A percentile compares a stretch with the other conserved stretches of the same genome.
phyloP scores from a whole-genome alignment of 768 basidiomycete genomes.

The Suillus brevipes region DNA sequence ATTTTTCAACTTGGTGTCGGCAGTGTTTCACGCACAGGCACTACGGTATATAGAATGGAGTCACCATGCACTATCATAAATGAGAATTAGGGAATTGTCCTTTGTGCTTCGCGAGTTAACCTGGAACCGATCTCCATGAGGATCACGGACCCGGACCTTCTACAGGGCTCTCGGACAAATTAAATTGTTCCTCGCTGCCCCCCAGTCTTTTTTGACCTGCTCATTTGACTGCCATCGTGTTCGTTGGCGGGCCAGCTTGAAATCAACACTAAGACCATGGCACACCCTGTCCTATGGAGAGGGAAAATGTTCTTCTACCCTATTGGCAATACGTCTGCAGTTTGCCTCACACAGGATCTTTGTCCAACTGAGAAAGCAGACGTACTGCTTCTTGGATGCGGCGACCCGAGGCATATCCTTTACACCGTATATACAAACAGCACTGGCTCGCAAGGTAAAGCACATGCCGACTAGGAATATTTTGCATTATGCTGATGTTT shows the following conservation, averaged over 20 bases:
- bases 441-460: neutral
- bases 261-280: slow-evolving; percentile 31
- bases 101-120: neutral
- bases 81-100: neutral
- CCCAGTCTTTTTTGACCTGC: neutral
- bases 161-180: neutral
- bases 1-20: too few relatives aligned
- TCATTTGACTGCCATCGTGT: neutral
- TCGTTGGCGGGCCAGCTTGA: neutral
- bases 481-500: neutral
- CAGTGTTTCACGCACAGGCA: too few relatives aligned
- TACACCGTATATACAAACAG: slow-evolving; percentile 41
- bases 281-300: slow-evolving; percentile 45
- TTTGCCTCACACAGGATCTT: slow-evolving; percentile 48
- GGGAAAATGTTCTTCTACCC: slow-evolving; percentile 54
- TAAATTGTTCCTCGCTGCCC: neutral
- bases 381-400: slow-evolving; percentile 57
- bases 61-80: neutral
- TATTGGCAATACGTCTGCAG: slow-evolving; percentile 58
- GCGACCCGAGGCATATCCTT: slow-evolving; percentile 55
- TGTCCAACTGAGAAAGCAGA: slow-evolving; percentile 47
- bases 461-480: neutral
- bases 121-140: neutral
- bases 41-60: too few relatives aligned
- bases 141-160: neutral